Evolutionary conservation across 306 rosid species (phyloP), one percentile per base, ranked within the genome.

Genomic region (Cicer bijugum): DNA sequence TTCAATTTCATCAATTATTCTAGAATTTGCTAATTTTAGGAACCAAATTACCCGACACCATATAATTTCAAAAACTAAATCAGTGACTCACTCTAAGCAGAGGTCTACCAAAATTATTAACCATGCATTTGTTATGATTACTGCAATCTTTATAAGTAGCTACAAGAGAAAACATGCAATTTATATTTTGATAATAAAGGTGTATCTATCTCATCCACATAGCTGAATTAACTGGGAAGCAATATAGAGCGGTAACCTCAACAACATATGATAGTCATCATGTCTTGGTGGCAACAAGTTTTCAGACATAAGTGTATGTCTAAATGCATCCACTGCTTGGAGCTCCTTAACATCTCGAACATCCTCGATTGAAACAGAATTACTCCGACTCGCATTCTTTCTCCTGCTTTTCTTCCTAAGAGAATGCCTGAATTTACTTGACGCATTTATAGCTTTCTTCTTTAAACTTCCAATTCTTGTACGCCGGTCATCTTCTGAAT

Each of bases 371-470:
- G 96, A 85, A 37, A 93, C 85, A 7, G 90, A 88, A 16, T 76
- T 75, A 58, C 40, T 69, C 15, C 80, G 75, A 19, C 77, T 45
- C 0, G 78, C 51, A 46, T 72, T 73, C 83, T 79, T 89, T 64
- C 78, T 91, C 85, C 86, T 74, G 64, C 91, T 77, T 43, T 82
- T 87, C 85, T 80, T 90, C 89, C 84, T 89, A 61, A 89, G 89
- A 73, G 98, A 88, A 74, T 86, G 98, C 57, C 97, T 81, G 76
- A 90, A 88, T 67, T 87, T 89, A 79, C 97, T 87, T 0, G 98
- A 93, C 1, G 96, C 98, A 78, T 87, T 87, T 48, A 86, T 84
- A 8, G 97, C 98, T 79, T 91, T 89, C 85, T 91, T 93, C 66
- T 84, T 93, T 80, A 93, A 79, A 62, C 77, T 89, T 62, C 87